Evolutionary conservation across 805 yeast genomes (phyloP).

Genomic region (Scheffersomyces coipomensis): DNA sequence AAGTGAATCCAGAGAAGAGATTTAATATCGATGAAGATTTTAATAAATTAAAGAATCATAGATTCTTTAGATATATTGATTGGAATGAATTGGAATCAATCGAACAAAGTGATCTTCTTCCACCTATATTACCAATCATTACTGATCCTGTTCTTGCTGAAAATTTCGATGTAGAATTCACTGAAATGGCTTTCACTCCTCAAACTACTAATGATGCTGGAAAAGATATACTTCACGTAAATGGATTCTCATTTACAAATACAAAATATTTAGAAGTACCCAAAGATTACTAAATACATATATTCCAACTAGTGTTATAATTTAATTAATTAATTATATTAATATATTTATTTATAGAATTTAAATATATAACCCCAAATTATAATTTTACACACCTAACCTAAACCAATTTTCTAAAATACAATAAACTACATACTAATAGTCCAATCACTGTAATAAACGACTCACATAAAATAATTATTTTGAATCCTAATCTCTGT

Average conservation of each 20-base stretch:
- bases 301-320: background rate
- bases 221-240: conserved; percentile 36
- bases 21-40: conserved; percentile 35
- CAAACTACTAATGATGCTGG: conserved; percentile 17
- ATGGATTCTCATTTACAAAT: conserved; percentile 42
- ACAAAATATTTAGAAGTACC: conserved; percentile 27
- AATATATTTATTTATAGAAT: background rate
- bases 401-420: background rate
- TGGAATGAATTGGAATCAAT: conserved; percentile 34
- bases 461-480: conserved; percentile 2
- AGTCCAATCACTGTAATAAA: background rate
- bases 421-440: background rate
- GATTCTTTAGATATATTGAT: conserved; percentile 38
- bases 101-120: conserved; percentile 16
- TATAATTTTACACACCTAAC: background rate
- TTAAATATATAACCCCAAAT: background rate
- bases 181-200: conserved; percentile 38
- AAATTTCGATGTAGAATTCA: conserved; percentile 43
- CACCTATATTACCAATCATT: conserved; percentile 43
- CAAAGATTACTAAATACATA: background rate
- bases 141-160: conserved; percentile 46
- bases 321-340: background rate
- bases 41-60: conserved; percentile 29
- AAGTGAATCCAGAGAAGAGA: conserved; percentile 35
- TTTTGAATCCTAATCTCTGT: conserved; percentile 1